Conservation (phyloP, 345 rosid genomes). For the Pistacia vera region DNA sequence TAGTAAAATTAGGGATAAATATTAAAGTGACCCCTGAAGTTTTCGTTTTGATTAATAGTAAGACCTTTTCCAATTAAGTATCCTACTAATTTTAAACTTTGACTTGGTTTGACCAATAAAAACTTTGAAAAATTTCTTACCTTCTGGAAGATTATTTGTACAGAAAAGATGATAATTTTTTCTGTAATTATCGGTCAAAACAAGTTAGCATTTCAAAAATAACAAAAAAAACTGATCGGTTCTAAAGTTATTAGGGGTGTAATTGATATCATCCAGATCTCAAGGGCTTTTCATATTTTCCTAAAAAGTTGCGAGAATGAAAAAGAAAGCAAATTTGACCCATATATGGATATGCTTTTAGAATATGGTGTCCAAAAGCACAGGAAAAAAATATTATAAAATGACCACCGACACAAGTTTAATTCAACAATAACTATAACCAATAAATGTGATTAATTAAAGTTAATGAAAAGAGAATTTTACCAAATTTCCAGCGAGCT, state of each 20-base stretch:
- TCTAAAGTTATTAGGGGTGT: no score
- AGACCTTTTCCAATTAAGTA: no score
- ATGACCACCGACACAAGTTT: neutral
- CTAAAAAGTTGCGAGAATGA: no score
- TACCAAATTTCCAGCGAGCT: constrained; percentile 95
- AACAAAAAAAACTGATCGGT: no score
- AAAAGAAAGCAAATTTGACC: neutral
- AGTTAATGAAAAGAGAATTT: neutral
- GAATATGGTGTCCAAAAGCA: neutral
- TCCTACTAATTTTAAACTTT: no score
- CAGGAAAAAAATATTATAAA: neutral
- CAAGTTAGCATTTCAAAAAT: neutral
- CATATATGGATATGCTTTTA: neutral
- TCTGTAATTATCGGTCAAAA: neutral
- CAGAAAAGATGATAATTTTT: no score
- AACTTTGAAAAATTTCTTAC: neutral
- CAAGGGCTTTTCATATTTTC: no score
- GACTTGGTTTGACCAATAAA: no score
- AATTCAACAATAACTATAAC: neutral
- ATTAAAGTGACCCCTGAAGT: neutral
- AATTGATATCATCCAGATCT: no score
- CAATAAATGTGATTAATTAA: neutral
- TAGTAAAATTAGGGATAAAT: neutral
- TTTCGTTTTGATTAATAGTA: no score
- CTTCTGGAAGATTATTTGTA: neutral